A percentile compares a stretch with the other conserved stretches of the same genome.
Conservation (phyloP, 2,329 filamentous ascomycete species). For the Fusarium pseudonygamai region DNA sequence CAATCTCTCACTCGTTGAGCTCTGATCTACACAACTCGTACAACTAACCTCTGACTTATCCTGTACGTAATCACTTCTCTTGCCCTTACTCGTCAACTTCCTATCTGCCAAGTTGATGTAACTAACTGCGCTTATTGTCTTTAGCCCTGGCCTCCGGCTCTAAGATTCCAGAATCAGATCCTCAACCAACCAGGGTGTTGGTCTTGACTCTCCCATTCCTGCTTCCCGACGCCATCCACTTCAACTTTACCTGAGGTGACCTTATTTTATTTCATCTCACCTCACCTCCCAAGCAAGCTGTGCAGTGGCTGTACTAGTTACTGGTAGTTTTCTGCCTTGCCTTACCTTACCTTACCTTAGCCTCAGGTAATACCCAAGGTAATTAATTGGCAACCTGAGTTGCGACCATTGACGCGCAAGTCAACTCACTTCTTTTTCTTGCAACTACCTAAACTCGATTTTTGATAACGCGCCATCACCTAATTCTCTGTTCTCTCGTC, state of each 20-base stretch:
- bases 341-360: background rate
- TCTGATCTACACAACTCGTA: background rate
- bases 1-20: background rate
- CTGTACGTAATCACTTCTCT: background rate
- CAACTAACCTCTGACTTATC: background rate
- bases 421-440: conserved; percentile 6
- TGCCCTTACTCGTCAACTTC: background rate
- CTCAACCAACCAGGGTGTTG: conserved; percentile 42
- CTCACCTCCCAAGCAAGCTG: background rate
- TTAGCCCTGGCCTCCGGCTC: conserved; percentile 37
- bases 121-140: conserved; percentile 37
- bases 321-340: conserved; percentile 1
- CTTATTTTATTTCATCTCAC: conserved; percentile 5
- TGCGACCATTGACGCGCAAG: conserved; percentile 31
- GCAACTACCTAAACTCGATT: conserved; percentile 10
- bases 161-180: conserved; percentile 44
- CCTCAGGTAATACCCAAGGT: conserved; percentile 11
- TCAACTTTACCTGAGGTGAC: conserved; percentile 15
- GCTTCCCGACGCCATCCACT: conserved; percentile 30
- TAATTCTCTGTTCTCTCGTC: background rate
- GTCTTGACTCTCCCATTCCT: conserved; percentile 41
- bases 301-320: conserved; percentile 11
- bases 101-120: conserved; percentile 29
- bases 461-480: conserved; percentile 18
- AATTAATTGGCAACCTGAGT: conserved; percentile 33